Base-by-base conservation (phyloP, 441 rosid genomes). In the Pelargonium cotyledonis region DNA sequence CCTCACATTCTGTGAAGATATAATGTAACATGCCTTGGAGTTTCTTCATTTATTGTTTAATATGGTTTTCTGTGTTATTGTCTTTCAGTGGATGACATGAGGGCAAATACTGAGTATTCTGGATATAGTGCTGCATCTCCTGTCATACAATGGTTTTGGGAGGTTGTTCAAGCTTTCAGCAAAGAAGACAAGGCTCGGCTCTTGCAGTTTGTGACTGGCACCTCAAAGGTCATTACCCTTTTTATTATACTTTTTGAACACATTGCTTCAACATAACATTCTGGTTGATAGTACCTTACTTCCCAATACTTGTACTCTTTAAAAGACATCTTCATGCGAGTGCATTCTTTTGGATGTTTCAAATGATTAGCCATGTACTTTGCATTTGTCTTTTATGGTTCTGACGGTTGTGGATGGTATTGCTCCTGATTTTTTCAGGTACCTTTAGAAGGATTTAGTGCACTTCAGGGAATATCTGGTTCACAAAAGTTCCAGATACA, bases 81-180 rank as follows among this genome's bases (percentile, higher is more conserved):
- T 58, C 18, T 15, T 44, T 81, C 84, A 95, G 99, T 91, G 91
- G 96, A 91, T 76, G 99, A 95, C 80, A 80, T 95, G 68, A 92
- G 81, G 76, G 92, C 92, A 72, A 92, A 82, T 73, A 75, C 97
- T 0, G 99, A 92, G 84, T 95, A 92, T 71, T 86, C 90, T 62
- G 97, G 99, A 77, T 95, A 88, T 74, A 85, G 89, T 1, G 78
- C 84, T 44, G 97, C 86, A 72, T 91, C 99, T 67, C 84, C 80
- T 76, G 91, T 90, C 67, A 84, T 92, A 78, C 96, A 86, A 71
- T 92, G 99, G 99, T 92, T 95, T 80, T 95, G 99, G 99, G 97
- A 95, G 79, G 97, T 87, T 35, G 94, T 87, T 66, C 88, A 86
- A 83, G 87, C 82, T 69, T 95, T 95, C 73, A 95, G 80, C 83